Conservation (phyloP, 179 eudicot species). For the Silene coronaria region DNA sequence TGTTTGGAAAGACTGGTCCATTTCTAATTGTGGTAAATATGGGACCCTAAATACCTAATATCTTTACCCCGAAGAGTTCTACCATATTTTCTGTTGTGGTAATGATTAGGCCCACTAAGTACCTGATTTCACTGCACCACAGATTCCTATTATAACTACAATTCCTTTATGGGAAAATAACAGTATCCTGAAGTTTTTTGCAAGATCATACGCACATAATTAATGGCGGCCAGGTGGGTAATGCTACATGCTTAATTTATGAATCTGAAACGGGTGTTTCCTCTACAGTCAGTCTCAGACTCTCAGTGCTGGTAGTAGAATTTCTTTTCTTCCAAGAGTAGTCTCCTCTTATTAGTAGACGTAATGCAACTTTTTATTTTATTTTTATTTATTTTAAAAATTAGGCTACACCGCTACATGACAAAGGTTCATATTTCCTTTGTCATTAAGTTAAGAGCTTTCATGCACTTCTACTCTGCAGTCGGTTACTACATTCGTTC, state of each 20-base stretch:
- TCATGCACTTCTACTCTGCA: neutral
- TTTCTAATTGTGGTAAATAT: neutral
- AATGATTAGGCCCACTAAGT: neutral
- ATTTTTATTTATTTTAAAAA: neutral
- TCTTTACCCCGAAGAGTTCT: neutral
- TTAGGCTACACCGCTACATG: neutral
- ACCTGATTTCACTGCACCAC: neutral
- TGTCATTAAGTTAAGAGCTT: neutral
- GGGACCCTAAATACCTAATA: neutral
- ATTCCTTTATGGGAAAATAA: neutral
- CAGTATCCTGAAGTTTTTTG: neutral
- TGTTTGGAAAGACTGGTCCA: neutral
- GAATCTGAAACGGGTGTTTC: neutral
- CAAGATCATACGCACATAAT: neutral
- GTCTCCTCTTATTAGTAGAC: neutral
- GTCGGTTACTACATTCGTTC: neutral
- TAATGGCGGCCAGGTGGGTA: conserved; percentile 13
- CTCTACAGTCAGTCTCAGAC: neutral
- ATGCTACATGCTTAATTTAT: neutral
- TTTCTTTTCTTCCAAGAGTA: neutral
- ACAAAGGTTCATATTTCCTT: neutral
- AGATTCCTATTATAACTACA: neutral
- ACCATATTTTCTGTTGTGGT: neutral
- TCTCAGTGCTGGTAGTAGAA: neutral
- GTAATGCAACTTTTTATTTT: neutral